phyloP scores from a whole-genome alignment of 768 basidiomycete genomes.

The Zangia roseola region DNA sequence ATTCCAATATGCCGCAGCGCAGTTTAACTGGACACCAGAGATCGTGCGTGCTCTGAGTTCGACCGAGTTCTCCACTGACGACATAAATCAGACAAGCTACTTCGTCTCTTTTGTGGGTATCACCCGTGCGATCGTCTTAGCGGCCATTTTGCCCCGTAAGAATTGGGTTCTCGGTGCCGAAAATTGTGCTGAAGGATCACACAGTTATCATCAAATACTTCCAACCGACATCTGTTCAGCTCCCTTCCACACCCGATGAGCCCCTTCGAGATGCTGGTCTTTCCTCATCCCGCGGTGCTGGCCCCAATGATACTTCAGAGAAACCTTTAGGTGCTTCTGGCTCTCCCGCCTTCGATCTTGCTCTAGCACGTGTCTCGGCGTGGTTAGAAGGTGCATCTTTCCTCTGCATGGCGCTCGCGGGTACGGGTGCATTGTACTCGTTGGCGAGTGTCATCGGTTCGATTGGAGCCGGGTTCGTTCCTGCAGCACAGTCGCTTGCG shows the following conservation, averaged over 20 bases:
- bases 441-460: conserved; percentile 47
- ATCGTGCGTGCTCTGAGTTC: conserved; percentile 38
- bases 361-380: conserved; percentile 60
- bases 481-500: conserved; percentile 70
- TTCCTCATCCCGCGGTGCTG: conserved; percentile 4
- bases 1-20: conserved; percentile 62
- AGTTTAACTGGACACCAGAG: conserved; percentile 69
- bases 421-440: conserved; percentile 50
- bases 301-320: not conserved
- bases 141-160: conserved; percentile 61
- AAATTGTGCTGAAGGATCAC: not conserved
- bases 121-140: conserved; percentile 53
- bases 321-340: conserved; percentile 23
- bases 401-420: conserved; percentile 46
- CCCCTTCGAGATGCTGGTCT: conserved; percentile 6
- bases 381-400: conserved; percentile 54
- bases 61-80: not conserved
- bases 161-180: not conserved
- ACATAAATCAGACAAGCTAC: conserved; percentile 59
- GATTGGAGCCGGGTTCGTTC: conserved; percentile 62
- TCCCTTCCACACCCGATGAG: conserved; percentile 16
- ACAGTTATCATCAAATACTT: conserved; percentile 55
- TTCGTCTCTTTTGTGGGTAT: conserved; percentile 57
- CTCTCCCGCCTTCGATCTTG: conserved; percentile 64
- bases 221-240: conserved; percentile 39